phyloP scores from a whole-genome alignment of 108 stramenopile genomes.

The Halocafeteria seosinensis region DNA sequence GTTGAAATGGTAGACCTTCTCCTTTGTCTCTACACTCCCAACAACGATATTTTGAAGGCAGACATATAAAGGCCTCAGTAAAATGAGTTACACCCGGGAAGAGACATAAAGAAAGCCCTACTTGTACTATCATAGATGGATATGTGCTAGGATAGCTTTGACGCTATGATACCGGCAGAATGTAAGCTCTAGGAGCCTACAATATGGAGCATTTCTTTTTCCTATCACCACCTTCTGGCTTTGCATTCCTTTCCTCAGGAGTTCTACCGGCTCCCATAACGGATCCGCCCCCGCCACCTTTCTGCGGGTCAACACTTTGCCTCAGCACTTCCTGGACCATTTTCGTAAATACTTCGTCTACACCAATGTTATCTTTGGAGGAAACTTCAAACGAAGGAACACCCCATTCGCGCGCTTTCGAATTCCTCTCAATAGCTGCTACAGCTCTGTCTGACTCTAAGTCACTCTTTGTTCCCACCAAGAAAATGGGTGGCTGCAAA shows the following conservation, averaged over 20 bases:
- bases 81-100: too few relatives aligned
- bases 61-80: too few relatives aligned
- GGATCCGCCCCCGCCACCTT: not conserved
- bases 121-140: too few relatives aligned
- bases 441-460: not conserved
- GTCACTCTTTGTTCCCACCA: not conserved
- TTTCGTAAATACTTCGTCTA: not conserved
- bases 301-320: not conserved
- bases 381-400: not conserved
- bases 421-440: not conserved
- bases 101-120: too few relatives aligned
- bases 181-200: too few relatives aligned
- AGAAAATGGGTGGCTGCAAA: not conserved
- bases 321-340: not conserved
- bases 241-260: not conserved
- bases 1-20: too few relatives aligned
- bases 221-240: too few relatives aligned
- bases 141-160: too few relatives aligned
- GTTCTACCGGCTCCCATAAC: not conserved
- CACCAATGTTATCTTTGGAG: not conserved
- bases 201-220: too few relatives aligned
- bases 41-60: too few relatives aligned
- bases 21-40: too few relatives aligned
- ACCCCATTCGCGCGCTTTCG: not conserved
- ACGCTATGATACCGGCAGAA: too few relatives aligned